phyloP scores from a whole-genome alignment of 257 asterid genomes.

The Verbascum thapsus region DNA sequence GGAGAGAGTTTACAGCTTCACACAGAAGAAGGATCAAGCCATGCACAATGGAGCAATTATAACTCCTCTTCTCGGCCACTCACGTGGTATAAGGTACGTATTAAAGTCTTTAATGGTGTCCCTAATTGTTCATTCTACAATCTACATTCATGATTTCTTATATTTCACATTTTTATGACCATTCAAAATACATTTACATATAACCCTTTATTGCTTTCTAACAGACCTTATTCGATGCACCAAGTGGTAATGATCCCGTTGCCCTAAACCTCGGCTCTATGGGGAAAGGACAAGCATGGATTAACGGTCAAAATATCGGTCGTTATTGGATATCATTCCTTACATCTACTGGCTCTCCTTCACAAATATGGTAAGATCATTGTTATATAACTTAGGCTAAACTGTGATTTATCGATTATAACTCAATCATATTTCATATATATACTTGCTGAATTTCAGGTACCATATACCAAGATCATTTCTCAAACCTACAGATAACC shows the following conservation, averaged over 20 bases:
- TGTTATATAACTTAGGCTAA: neutral
- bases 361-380: slow-evolving; percentile 69
- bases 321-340: slow-evolving; percentile 82
- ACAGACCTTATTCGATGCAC: slow-evolving; percentile 71
- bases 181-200: neutral
- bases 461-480: slow-evolving; percentile 84
- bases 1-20: slow-evolving; percentile 67
- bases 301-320: slow-evolving; percentile 82
- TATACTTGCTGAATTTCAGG: too few relatives aligned
- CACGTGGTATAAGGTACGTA: slow-evolving; percentile 85
- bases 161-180: neutral
- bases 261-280: slow-evolving; percentile 77
- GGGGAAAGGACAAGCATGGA: slow-evolving; percentile 92
- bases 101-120: neutral
- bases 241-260: slow-evolving; percentile 62
- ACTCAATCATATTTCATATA: too few relatives aligned
- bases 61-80: slow-evolving; percentile 53
- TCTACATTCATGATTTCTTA: neutral
- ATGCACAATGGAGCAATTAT: slow-evolving; percentile 49
- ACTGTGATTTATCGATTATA: neutral
- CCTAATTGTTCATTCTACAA: neutral
- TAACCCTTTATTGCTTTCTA: neutral
- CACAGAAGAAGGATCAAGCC: slow-evolving; percentile 47
- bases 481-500: slow-evolving; percentile 60
- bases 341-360: slow-evolving; percentile 57